Evolutionary conservation across 768 basidiomycete genomes (phyloP).

Genomic region (Tephrocybe sp.): DNA sequence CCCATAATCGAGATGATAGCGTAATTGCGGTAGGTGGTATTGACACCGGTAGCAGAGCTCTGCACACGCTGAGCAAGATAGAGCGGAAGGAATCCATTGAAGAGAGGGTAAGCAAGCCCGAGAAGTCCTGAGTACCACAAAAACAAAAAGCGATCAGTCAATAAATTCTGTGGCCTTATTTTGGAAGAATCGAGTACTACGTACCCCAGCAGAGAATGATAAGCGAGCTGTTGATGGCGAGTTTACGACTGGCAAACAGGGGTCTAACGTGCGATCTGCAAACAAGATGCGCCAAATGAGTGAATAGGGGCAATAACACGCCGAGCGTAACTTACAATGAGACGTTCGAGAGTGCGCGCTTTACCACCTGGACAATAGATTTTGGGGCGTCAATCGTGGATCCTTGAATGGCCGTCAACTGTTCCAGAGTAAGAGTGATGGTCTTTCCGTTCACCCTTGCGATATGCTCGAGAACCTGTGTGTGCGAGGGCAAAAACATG

Average conservation of each 20-base stretch:
- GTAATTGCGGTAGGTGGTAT: slow-evolving; percentile 45
- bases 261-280: slow-evolving; percentile 46
- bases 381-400: slow-evolving; percentile 13
- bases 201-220: slow-evolving; percentile 50
- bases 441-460: slow-evolving; percentile 45
- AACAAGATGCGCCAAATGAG: not conserved
- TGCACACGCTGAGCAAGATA: slow-evolving; percentile 39
- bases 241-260: slow-evolving; percentile 42
- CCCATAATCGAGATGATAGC: slow-evolving; percentile 45
- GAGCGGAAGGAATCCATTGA: slow-evolving; percentile 48
- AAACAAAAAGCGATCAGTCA: no score
- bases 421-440: slow-evolving; percentile 43
- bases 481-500: not conserved
- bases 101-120: slow-evolving; percentile 24
- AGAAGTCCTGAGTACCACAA: no score
- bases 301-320: not conserved
- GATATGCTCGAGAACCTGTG: slow-evolving; percentile 45
- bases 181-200: slow-evolving; percentile 7
- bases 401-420: slow-evolving; percentile 32
- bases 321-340: slow-evolving; percentile 31
- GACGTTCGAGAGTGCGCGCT: slow-evolving; percentile 32
- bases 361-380: slow-evolving; percentile 28
- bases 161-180: no score
- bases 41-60: slow-evolving; percentile 17
- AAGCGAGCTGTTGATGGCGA: slow-evolving; percentile 44